phyloP scores from a whole-genome alignment of 169 alveolate species.

The Eimeria maxima region DNA sequence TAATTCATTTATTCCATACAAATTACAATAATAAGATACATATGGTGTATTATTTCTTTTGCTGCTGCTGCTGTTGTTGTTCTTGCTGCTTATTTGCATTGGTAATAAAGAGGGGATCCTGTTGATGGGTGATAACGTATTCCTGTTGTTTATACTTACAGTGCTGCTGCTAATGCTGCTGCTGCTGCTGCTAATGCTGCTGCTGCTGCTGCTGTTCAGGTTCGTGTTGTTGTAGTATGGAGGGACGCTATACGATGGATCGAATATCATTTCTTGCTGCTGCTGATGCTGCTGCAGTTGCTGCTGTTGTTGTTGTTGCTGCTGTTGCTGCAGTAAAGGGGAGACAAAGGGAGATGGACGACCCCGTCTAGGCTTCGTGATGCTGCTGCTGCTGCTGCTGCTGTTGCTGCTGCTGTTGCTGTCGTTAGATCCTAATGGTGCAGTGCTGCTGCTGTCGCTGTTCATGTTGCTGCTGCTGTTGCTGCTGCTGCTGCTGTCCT shows the following conservation, averaged over 20 bases:
- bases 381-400: slow-evolving; percentile 13
- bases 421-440: neutral
- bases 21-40: slow-evolving; percentile 26
- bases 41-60: neutral
- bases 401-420: neutral
- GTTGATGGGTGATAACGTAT: too few relatives aligned
- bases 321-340: neutral
- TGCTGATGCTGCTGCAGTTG: slow-evolving; percentile 38
- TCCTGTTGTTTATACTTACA: too few relatives aligned
- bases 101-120: neutral
- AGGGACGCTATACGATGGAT: neutral
- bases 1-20: slow-evolving; percentile 16
- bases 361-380: neutral
- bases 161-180: too few relatives aligned
- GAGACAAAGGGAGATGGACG: neutral
- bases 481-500: slow-evolving; percentile 33
- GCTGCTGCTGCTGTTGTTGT: slow-evolving; percentile 23
- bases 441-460: too few relatives aligned
- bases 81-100: too few relatives aligned
- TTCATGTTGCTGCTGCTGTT: neutral
- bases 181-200: too few relatives aligned
- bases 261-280: neutral
- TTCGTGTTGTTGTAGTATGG: neutral
- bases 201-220: too few relatives aligned
- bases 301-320: slow-evolving; percentile 7